Percentiles rank a stretch among this genome's conserved stretches.
Conservation (phyloP, 306 rosid genomes). For the Acacia melanoxylon region DNA sequence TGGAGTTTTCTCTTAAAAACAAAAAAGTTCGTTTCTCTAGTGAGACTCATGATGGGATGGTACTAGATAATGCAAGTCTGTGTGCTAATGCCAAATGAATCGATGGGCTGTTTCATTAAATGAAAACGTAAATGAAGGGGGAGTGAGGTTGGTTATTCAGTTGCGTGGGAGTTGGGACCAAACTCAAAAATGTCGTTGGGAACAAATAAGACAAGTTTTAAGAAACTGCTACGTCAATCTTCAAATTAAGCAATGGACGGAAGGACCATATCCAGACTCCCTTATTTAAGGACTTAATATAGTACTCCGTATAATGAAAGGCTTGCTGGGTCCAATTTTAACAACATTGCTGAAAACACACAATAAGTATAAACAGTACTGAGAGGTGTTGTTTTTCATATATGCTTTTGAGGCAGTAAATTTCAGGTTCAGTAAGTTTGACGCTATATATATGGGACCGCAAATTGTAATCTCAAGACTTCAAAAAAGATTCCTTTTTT, state of each 20-base stretch:
- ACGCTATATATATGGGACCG: too few species aligned
- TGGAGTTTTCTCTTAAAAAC: too few species aligned
- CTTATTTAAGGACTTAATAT: neutral
- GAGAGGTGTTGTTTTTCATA: neutral
- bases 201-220: neutral
- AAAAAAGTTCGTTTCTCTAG: too few species aligned
- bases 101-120: neutral
- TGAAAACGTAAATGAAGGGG: neutral
- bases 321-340: neutral
- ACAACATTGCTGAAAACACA: neutral
- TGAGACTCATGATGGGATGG: neutral
- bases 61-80: neutral
- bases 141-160: neutral
- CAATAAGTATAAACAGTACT: neutral
- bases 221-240: constrained; percentile 11
- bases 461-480: too few species aligned
- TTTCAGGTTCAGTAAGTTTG: neutral
- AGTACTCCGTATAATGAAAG: neutral
- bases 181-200: neutral
- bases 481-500: too few species aligned
- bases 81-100: neutral
- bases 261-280: neutral
- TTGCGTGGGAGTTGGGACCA: neutral
- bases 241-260: constrained; percentile 1
- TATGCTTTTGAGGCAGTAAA: neutral